Evolutionary conservation across 2,329 filamentous ascomycete genomes (phyloP).

Genomic region (Phaeophleospora eucalypticola): DNA sequence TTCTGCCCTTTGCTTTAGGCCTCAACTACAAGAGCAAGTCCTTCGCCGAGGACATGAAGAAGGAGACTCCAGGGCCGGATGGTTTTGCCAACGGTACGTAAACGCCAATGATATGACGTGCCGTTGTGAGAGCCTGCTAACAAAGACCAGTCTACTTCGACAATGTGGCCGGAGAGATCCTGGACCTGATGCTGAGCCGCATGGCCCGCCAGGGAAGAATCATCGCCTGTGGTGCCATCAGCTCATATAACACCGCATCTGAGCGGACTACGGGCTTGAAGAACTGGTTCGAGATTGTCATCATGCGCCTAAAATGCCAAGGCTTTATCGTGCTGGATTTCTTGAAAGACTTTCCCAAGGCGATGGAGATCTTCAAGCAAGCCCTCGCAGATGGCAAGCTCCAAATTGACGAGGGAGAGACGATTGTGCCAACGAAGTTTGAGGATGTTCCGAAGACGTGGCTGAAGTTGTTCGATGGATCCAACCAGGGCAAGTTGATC

Average conservation of each 20-base stretch:
- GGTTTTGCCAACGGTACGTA: slow-evolving; percentile 47
- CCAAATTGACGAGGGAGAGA: slow-evolving; percentile 44
- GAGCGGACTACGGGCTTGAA: slow-evolving; percentile 35
- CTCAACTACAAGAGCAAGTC: slow-evolving; percentile 51
- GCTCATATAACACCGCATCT: slow-evolving; percentile 59
- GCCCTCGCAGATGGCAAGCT: slow-evolving; percentile 45
- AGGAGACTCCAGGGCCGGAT: slow-evolving; percentile 37
- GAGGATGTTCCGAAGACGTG: slow-evolving; percentile 49
- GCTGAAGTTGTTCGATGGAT: slow-evolving; percentile 46
- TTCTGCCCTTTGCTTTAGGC: too few species aligned
- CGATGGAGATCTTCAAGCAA: slow-evolving; percentile 25
- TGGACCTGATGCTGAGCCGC: slow-evolving; percentile 61
- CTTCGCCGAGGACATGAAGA: slow-evolving; percentile 46
- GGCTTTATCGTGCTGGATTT: slow-evolving; percentile 36
- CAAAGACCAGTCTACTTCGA: slow-evolving; percentile 57
- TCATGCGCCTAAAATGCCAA: slow-evolving; percentile 31
- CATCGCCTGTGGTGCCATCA: slow-evolving; percentile 66
- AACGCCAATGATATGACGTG: not conserved
- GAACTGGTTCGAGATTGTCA: slow-evolving; percentile 37
- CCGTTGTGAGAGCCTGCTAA: not conserved
- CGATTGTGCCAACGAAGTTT: slow-evolving; percentile 44
- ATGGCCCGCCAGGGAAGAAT: slow-evolving; percentile 62
- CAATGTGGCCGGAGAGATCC: slow-evolving; percentile 68
- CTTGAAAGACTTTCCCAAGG: slow-evolving; percentile 22
- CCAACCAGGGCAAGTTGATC: slow-evolving; percentile 46